These are phyloP conservation scores for Mycena maculata DNA, from an alignment of 768 basidiomycete species.

Conservation along the genomic window DNA sequence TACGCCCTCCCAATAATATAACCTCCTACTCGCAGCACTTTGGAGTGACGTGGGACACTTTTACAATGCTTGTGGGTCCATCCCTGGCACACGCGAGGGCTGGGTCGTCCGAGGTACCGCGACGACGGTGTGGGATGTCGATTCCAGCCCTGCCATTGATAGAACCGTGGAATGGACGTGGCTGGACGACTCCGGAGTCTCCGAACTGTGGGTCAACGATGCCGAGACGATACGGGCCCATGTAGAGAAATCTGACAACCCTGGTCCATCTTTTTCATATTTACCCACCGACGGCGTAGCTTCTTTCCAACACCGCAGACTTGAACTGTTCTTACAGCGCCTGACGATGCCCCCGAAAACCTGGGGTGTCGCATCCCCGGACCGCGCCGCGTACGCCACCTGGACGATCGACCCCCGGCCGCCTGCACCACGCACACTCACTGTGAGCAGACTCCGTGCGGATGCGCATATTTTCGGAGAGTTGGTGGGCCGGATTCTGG, in stretches of 20 bases:
- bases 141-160: neutral
- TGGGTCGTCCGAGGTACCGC: slow-evolving; percentile 55
- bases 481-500: slow-evolving; percentile 47
- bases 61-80: slow-evolving; percentile 56
- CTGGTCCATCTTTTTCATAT: slow-evolving; percentile 60
- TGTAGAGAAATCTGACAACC: slow-evolving; percentile 42
- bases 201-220: slow-evolving; percentile 55
- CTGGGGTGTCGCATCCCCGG: slow-evolving; percentile 45
- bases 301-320: slow-evolving; percentile 53
- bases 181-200: slow-evolving; percentile 51
- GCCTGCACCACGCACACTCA: slow-evolving; percentile 47
- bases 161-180: slow-evolving; percentile 41
- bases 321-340: slow-evolving; percentile 39
- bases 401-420: slow-evolving; percentile 47
- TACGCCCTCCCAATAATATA: too few relatives aligned
- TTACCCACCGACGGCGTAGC: slow-evolving; percentile 61
- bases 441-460: slow-evolving; percentile 57
- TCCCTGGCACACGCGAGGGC: slow-evolving; percentile 45
- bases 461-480: slow-evolving; percentile 44
- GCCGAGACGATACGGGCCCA: slow-evolving; percentile 36
- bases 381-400: slow-evolving; percentile 31
- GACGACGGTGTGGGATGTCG: slow-evolving; percentile 56
- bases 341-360: slow-evolving; percentile 31
- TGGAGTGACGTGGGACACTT: slow-evolving; percentile 68
- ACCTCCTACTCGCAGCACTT: slow-evolving; percentile 40